phyloP scores from a whole-genome alignment of 2,329 filamentous ascomycete genomes.

The Helotiales sp. region DNA sequence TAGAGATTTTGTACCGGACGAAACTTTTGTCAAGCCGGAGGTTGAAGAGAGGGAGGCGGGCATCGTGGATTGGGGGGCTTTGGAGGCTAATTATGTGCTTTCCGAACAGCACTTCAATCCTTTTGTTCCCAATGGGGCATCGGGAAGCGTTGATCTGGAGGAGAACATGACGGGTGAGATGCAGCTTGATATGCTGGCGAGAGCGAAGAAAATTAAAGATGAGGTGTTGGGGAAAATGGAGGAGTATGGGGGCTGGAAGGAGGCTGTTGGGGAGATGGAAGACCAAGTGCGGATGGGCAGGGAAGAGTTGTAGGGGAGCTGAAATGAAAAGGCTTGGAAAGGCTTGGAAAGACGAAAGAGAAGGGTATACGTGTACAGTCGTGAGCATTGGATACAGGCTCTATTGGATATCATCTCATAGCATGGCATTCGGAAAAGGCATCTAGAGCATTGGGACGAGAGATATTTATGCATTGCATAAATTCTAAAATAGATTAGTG shows the following conservation, averaged over 20 bases:
- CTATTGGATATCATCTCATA: too few species aligned
- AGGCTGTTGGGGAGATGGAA: background rate
- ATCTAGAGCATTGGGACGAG: background rate
- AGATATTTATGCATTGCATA: too few species aligned
- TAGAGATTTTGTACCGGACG: slow-evolving; percentile 21
- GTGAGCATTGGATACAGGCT: background rate
- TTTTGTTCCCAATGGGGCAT: background rate
- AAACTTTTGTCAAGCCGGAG: slow-evolving; percentile 23
- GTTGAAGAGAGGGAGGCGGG: slow-evolving; percentile 25
- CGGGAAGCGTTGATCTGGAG: background rate
- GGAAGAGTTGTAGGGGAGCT: background rate
- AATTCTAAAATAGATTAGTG: too few species aligned
- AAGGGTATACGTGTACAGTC: background rate
- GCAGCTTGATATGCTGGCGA: background rate
- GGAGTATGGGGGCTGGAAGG: background rate
- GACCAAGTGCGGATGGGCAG: background rate
- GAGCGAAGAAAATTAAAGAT: background rate
- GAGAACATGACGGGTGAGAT: background rate
- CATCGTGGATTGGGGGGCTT: slow-evolving; percentile 26
- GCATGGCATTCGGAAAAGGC: background rate
- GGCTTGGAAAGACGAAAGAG: background rate
- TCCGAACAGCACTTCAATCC: slow-evolving; percentile 11
- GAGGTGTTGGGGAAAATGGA: background rate
- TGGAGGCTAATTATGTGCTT: slow-evolving; percentile 18
- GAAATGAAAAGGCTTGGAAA: background rate